A percentile compares a stretch with the other conserved stretches of the same genome.
Evolutionary conservation across 2,329 filamentous ascomycete species (phyloP).

Genomic region (Nemania diffusa): DNA sequence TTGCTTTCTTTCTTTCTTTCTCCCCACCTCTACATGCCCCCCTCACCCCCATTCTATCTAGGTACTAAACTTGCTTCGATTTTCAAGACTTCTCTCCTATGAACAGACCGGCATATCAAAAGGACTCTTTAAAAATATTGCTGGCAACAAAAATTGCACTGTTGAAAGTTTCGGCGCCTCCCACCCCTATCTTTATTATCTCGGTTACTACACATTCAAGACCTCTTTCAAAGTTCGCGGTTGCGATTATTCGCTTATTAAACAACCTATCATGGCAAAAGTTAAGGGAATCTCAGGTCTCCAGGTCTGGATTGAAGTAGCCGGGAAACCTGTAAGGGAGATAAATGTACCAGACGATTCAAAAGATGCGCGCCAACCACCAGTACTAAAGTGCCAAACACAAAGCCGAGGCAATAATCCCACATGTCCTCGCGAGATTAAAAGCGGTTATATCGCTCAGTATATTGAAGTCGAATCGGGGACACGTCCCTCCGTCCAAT

Average conservation of each 20-base stretch:
- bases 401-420: too few relatives aligned
- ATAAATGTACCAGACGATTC: neutral
- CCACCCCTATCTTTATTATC: neutral
- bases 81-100: too few relatives aligned
- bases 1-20: too few relatives aligned
- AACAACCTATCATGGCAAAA: neutral
- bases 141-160: too few relatives aligned
- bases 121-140: too few relatives aligned
- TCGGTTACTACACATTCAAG: neutral
- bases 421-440: neutral
- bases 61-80: too few relatives aligned
- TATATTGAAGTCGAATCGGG: constrained; percentile 5
- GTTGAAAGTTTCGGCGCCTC: too few relatives aligned
- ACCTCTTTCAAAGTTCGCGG: neutral
- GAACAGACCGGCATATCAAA: too few relatives aligned
- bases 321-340: neutral
- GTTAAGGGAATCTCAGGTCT: neutral
- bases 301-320: neutral
- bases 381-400: neutral
- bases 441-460: neutral
- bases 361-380: neutral
- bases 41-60: too few relatives aligned
- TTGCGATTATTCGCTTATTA: neutral
- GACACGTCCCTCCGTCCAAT: neutral
- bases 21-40: too few relatives aligned